phyloP scores from a whole-genome alignment of 2,329 filamentous ascomycete species.

The Domatiomyces globalis region DNA sequence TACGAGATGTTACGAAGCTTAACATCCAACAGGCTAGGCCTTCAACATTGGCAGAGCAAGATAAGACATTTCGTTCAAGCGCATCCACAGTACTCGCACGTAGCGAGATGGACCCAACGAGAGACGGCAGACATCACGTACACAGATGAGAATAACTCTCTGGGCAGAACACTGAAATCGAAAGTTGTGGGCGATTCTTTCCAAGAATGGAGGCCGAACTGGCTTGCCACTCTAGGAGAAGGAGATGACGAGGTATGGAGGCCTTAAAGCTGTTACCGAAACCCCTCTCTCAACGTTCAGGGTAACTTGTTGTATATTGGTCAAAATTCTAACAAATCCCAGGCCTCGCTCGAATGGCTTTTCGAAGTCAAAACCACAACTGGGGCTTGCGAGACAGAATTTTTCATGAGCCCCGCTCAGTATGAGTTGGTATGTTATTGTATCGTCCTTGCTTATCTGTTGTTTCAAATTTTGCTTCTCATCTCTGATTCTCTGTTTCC shows the following conservation, averaged over 20 bases:
- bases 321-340: conserved; percentile 1
- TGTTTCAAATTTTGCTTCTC: too few species aligned
- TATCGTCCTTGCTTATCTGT: too few species aligned
- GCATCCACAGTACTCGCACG: conserved; percentile 1
- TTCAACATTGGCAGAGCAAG: conserved; percentile 8
- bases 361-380: conserved; percentile 11
- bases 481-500: too few species aligned
- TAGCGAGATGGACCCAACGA: conserved; percentile 1
- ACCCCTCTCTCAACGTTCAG: too few species aligned
- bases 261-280: background rate
- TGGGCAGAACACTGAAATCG: too few species aligned
- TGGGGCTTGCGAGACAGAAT: conserved; percentile 8
- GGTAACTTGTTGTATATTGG: too few species aligned
- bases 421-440: background rate
- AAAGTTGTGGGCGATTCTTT: background rate
- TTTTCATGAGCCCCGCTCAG: conserved; percentile 11
- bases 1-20: conserved; percentile 5
- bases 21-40: background rate
- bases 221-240: background rate
- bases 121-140: conserved; percentile 10
- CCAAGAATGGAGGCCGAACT: background rate
- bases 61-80: conserved; percentile 8
- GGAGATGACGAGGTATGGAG: background rate
- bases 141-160: background rate
- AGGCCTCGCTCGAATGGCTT: conserved; percentile 7